phyloP scores from a whole-genome alignment of 2,329 filamentous ascomycete genomes.

The Gaeumannomyces sp. region DNA sequence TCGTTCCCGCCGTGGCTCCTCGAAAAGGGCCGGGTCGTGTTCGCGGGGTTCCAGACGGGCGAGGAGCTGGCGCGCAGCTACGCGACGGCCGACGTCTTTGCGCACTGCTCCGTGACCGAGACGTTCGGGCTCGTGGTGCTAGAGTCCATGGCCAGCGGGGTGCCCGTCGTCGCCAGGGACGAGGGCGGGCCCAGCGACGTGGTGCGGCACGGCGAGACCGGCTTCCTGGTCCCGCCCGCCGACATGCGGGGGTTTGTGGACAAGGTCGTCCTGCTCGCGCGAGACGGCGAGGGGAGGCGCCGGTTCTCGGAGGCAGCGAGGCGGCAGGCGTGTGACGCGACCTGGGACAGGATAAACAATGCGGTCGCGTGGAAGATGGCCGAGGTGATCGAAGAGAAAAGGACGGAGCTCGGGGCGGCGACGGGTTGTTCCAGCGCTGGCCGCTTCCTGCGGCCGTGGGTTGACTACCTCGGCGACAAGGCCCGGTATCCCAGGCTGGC shows the following conservation, averaged over 20 bases:
- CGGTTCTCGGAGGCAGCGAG: conserved; percentile 44
- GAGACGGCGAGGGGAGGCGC: conserved; percentile 35
- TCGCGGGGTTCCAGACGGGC: conserved; percentile 59
- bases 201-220: conserved; percentile 51
- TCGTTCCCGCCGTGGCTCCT: conserved; percentile 45
- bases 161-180: conserved; percentile 63
- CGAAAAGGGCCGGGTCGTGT: conserved; percentile 49
- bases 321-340: conserved; percentile 53
- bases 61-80: conserved; percentile 58
- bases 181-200: conserved; percentile 66
- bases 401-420: conserved; percentile 23
- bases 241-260: conserved; percentile 54
- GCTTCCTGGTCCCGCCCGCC: conserved; percentile 54
- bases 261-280: conserved; percentile 43
- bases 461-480: conserved; percentile 30
- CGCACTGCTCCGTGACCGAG: conserved; percentile 66
- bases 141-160: conserved; percentile 64
- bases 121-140: conserved; percentile 67
- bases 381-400: conserved; percentile 42
- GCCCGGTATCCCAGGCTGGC: conserved; percentile 38
- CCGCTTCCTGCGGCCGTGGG: conserved; percentile 27
- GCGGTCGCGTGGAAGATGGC: conserved; percentile 60
- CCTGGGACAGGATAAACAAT: conserved; percentile 68
- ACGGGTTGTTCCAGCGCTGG: conserved; percentile 29
- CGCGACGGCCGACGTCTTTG: conserved; percentile 61